Base-by-base conservation (phyloP, 495 filamentous ascomycete species). In the Aspergillus bridgeri region DNA sequence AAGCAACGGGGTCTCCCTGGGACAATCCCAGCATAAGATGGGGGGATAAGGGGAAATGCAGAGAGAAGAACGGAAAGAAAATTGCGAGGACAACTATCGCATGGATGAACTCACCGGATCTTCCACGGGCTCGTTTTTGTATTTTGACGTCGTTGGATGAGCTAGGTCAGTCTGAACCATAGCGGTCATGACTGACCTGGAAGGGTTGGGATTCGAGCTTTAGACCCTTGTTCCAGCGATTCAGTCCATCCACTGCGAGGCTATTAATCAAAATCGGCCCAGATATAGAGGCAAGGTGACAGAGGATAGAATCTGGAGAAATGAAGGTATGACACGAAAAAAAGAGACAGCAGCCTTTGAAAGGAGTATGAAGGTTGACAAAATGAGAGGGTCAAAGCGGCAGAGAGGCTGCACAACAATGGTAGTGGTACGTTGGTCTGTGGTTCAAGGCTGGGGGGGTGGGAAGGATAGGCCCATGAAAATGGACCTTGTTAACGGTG, bases 151-250 rank as follows among this genome's bases (percentile, higher is more conserved):
- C 45, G 67, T 23, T 15, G 69, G 60, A 68, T 70, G 69, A 66
- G 62, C 70, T 47, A 76, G 72, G 67, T 76, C 76, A 68, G 75
- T 68, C 63, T 75, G 76, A 69, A 77, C 71, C 73, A 79, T 76
- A 64, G 72, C 72, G 66, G 75, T 75, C 73, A 78, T 69, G 62
- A 66, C 67, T 67, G 68, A 67, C 66, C 69, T 67, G 55, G 18
- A 52, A 55, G 55, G 53, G 56, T 48, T 54, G 45, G 27, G 20
- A 25, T 25, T 55, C 20, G 47, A 56, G 51, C 23, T 50, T 58
- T 42, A 11, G 53, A 45, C 49, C 18, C 38, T 50, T 44, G 27
- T 48, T 24, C 24, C 50, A 59, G 51, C 20, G 42, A 58, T 46
- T 24, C 22, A 42, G 21, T 20, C 48, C 25, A 33, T 51, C n/a